Base-by-base conservation (phyloP, 108 stramenopile genomes). In the Nitzschia putrida region DNA sequence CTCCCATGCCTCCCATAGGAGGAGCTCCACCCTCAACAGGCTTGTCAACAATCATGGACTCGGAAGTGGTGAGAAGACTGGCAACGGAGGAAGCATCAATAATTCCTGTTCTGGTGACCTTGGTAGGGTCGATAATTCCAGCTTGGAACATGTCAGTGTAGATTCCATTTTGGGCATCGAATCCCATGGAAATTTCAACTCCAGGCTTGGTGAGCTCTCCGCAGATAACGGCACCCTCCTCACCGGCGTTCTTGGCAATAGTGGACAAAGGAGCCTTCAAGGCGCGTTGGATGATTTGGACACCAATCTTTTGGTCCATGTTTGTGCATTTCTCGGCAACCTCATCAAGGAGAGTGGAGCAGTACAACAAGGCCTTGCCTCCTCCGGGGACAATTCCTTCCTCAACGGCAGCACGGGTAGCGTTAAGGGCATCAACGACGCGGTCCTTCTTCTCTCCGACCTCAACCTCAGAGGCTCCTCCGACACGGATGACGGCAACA, bases 361-460 rank as follows among this genome's bases (percentile, higher is more conserved):
- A 98, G 89, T 98, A 96, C 39, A 99, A 82, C 23, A 99, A 83
- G 1, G 99, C 99, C 79, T 94, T 96, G 59, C 99, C 99, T 51
- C 99, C 99, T 54, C 99, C 99, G 5, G 99, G 98, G 54, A 99
- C 98, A 64, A 99, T 99, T 52, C 99, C 99, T 83, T 98, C 96
- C 60, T 97, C 93, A 22, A 98, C 98, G 57, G 99, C 99, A 24
- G 99, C 99, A 44, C 97, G 92, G 34, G 99, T 99, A 44, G 99
- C 99, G 74, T 98, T 98, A 43, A 99, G 88, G 26, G 99, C 99
- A 81, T 99, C 99, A n/a, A 98, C 92, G 61, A 98, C 95, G 68
- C 99, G 95, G 80, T 99, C 99, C 89, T 98, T 99, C 96, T 98
- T 98, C 80, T 99, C 99, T 24, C 86, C 89, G 6, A 99, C 99